Evolutionary conservation across 2,329 filamentous ascomycete genomes (phyloP), one percentile per base, ranked within the genome.

Genomic region (Fusarium duplospermum): DNA sequence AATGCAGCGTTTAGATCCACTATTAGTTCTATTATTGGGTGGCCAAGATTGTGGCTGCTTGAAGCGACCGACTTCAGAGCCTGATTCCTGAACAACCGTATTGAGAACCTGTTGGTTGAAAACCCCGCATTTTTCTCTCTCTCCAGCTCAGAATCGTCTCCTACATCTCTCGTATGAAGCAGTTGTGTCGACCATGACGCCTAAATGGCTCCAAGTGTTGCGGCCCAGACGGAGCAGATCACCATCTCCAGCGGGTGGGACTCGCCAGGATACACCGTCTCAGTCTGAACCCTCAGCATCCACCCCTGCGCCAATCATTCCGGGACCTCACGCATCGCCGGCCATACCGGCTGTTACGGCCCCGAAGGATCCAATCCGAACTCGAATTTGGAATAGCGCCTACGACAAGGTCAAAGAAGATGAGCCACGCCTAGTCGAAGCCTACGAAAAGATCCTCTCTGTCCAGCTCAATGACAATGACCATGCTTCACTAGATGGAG

Each of bases 391-490:
- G 68, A 70, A 70, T 13, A 11, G 61, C 10, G 68, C 68, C 20
- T 70, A 70, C 14, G 65, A 70, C 20, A 50, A 40, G 5, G 52
- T n/a, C 16, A 60, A 56, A 45, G 20, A 40, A 10, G 42, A 61
- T 5, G 60, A 70, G 33, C 35, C 45, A 4, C 2, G 31, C 4
- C 11, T 71, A 4, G 65, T 71, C 1, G 69, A 69, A 18, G 61
- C 35, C 3, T 71, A 73, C 11, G 69, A 73, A 59, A 71, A 66
- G 22, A 71, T 73, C 14, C 63, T 72, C 1, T 71, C 52, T 0
- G 29, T 1, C 0, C 50, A 60, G 20, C 36, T 69, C 9, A 5
- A 7, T 6, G 5, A 4, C 4, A 31, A n/a, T 5, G 4, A 16
- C 13, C 42, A 6, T 14, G 2, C 24, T 13, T 22, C 11, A 16